phyloP scores from a whole-genome alignment of 306 rosid species.

The Benincasa hispida region DNA sequence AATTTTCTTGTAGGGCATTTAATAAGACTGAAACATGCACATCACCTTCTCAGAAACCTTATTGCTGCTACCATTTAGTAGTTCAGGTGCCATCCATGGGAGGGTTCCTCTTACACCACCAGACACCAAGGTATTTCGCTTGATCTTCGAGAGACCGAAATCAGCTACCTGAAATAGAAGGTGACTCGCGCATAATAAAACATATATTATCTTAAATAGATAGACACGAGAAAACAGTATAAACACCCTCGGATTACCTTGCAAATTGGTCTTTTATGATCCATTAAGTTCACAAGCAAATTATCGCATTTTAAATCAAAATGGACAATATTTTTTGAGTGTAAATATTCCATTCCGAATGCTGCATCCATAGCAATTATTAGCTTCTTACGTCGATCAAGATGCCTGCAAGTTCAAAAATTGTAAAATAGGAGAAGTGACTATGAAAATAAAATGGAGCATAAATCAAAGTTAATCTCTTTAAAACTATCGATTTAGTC shows the following conservation, averaged over 20 bases:
- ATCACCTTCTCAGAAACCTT: constrained; percentile 82
- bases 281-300: constrained; percentile 80
- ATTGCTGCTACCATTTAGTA: constrained; percentile 77
- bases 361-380: constrained; percentile 95
- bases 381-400: constrained; percentile 77
- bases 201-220: background rate
- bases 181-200: background rate
- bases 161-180: constrained; percentile 67
- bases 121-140: constrained; percentile 71
- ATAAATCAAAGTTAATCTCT: background rate
- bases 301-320: constrained; percentile 91
- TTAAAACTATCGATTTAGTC: background rate
- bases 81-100: constrained; percentile 96
- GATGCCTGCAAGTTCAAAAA: constrained; percentile 40
- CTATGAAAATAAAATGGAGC: background rate
- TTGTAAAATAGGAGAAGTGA: constrained; percentile 5
- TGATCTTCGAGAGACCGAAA: constrained; percentile 83
- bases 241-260: constrained; percentile 31
- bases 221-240: background rate
- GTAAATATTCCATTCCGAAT: constrained; percentile 91
- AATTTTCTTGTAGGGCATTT: background rate
- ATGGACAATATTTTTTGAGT: constrained; percentile 74
- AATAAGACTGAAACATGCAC: background rate
- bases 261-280: constrained; percentile 76
- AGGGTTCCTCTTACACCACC: constrained; percentile 90